Percentiles rank a stretch among this genome's conserved stretches.
These are phyloP conservation scores for Tricholoma terreum DNA, from an alignment of 768 basidiomycete genomes.

Conservation along the genomic window DNA sequence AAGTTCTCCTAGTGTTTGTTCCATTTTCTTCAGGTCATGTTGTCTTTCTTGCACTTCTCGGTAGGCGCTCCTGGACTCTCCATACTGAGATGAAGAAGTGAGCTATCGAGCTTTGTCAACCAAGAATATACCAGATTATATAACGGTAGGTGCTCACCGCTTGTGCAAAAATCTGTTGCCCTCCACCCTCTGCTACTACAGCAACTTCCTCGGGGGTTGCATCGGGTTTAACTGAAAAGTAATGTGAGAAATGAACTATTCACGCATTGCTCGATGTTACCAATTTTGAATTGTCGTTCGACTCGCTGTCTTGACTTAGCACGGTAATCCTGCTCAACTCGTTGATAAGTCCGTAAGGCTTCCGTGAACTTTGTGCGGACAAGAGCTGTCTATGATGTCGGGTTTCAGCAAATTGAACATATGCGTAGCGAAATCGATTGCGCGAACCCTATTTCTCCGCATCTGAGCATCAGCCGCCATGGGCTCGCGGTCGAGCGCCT, in stretches of 20 bases:
- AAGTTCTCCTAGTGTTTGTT: conserved; percentile 83
- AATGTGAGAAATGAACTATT: background rate
- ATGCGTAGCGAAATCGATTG: background rate
- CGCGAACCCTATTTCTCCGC: conserved; percentile 37
- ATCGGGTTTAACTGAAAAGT: conserved; percentile 70
- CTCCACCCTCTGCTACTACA: conserved; percentile 63
- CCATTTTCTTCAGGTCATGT: conserved; percentile 80
- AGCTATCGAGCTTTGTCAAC: conserved; percentile 41
- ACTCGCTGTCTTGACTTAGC: conserved; percentile 62
- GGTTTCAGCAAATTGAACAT: background rate
- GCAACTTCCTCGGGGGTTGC: conserved; percentile 79
- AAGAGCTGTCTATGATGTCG: conserved; percentile 45
- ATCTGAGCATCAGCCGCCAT: conserved; percentile 32
- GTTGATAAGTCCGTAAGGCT: conserved; percentile 74
- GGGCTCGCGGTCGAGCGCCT: conserved; percentile 42
- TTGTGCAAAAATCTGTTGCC: conserved; percentile 73
- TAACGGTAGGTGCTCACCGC: conserved; percentile 42
- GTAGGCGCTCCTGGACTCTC: conserved; percentile 76
- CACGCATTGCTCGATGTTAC: conserved; percentile 29
- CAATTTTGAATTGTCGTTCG: conserved; percentile 77
- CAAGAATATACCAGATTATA: background rate
- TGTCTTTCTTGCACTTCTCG: conserved; percentile 89
- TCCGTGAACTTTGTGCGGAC: conserved; percentile 72
- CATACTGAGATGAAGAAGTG: conserved; percentile 75
- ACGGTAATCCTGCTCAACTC: conserved; percentile 68